phyloP scores from a whole-genome alignment of 495 filamentous ascomycete species.

The Talaromyces nanjingensis region DNA sequence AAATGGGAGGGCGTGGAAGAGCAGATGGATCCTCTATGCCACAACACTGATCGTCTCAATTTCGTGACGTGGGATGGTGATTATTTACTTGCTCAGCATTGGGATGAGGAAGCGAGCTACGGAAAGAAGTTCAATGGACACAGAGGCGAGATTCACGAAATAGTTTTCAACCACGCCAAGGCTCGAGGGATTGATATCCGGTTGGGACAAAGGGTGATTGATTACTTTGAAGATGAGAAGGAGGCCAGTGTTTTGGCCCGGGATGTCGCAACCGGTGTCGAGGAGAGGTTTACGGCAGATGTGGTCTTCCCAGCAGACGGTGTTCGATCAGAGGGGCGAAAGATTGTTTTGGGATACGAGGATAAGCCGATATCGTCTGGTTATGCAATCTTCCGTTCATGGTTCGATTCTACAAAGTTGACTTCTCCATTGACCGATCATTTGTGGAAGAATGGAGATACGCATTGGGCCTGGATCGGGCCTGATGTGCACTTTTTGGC shows the following conservation, averaged over 20 bases:
- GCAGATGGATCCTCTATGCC: background rate
- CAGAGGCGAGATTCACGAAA: conserved; percentile 50
- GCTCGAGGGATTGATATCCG: conserved; percentile 13
- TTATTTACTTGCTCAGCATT: background rate
- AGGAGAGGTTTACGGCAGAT: background rate
- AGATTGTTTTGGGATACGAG: conserved; percentile 52
- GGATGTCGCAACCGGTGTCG: background rate
- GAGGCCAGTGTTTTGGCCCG: conserved; percentile 11
- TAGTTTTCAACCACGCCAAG: conserved; percentile 39
- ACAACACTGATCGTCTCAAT: background rate
- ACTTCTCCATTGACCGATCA: conserved; percentile 44
- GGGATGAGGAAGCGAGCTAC: background rate
- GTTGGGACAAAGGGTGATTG: conserved; percentile 6
- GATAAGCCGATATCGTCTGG: conserved; percentile 53
- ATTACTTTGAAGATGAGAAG: conserved; percentile 13
- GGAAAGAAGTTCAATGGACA: conserved; percentile 46
- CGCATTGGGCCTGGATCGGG: conserved; percentile 53
- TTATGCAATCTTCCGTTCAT: conserved; percentile 53
- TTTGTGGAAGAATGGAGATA: conserved; percentile 58
- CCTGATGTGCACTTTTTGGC: conserved; percentile 60
- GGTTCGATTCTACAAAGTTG: conserved; percentile 13
- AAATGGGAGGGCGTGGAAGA: conserved; percentile 32
- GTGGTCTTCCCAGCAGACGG: conserved; percentile 11
- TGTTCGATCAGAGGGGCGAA: conserved; percentile 46
- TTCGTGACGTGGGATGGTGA: background rate